phyloP scores from a whole-genome alignment of 2,329 filamentous ascomycete genomes.

The Aspergillus sp. region DNA sequence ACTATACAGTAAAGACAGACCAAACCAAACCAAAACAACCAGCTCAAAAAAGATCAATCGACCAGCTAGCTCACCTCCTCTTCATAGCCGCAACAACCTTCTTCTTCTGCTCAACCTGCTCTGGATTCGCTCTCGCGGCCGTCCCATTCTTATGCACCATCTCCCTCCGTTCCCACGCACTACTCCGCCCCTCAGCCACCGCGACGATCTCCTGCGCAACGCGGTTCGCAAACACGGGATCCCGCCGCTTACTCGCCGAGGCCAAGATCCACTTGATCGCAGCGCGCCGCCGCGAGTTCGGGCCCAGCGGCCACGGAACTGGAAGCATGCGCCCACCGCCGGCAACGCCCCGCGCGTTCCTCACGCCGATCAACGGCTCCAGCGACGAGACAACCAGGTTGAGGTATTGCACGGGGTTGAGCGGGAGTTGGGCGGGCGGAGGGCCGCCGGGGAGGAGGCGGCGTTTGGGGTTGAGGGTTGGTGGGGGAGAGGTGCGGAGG shows the following conservation, averaged over 20 bases:
- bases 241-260: conserved; percentile 67
- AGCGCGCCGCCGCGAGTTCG: conserved; percentile 64
- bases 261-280: conserved; percentile 87
- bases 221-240: conserved; percentile 62
- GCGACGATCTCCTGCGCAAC: conserved; percentile 79
- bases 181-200: conserved; percentile 76
- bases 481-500: conserved; percentile 75
- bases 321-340: conserved; percentile 81
- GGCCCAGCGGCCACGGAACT: conserved; percentile 65
- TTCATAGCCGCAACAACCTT: too few species aligned
- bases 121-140: conserved; percentile 63
- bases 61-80: conserved; percentile 1
- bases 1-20: neutral
- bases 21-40: neutral
- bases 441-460: conserved; percentile 57
- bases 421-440: conserved; percentile 67
- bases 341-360: conserved; percentile 63
- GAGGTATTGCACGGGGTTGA: conserved; percentile 84
- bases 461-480: conserved; percentile 60
- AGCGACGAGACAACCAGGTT: conserved; percentile 87
- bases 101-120: conserved; percentile 8
- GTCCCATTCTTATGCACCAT: conserved; percentile 73
- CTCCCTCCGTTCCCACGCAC: conserved; percentile 73
- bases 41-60: neutral
- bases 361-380: conserved; percentile 75